These are phyloP conservation scores for Sugiyamaella valdiviana DNA, from an alignment of 805 yeast species.

Conservation along the genomic window DNA sequence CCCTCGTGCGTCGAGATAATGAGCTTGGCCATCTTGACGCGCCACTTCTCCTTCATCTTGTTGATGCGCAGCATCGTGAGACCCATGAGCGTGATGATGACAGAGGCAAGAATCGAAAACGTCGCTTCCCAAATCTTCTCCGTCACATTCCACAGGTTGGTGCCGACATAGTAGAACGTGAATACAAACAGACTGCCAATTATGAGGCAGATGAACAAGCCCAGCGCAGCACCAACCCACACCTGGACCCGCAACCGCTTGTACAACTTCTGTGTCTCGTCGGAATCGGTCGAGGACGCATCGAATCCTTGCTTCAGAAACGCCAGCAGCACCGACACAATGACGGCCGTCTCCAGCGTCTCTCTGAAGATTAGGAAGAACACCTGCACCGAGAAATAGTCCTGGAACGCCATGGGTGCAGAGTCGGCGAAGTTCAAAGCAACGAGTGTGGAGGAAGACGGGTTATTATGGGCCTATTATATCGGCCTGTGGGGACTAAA, in stretches of 20 bases:
- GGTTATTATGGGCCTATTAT: background rate
- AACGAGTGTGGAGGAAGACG: too few species aligned
- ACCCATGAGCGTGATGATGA: constrained; percentile 83
- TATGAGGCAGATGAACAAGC: constrained; percentile 60
- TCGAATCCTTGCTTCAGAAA: constrained; percentile 72
- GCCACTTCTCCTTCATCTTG: constrained; percentile 78
- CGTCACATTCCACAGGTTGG: constrained; percentile 79
- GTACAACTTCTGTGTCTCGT: constrained; percentile 30
- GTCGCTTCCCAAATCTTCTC: constrained; percentile 89
- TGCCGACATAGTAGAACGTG: constrained; percentile 69
- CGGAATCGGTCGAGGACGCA: constrained; percentile 2
- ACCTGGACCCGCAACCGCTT: constrained; percentile 57
- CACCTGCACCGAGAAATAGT: constrained; percentile 58
- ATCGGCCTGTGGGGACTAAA: background rate
- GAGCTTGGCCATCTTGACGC: constrained; percentile 46
- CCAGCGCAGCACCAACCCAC: constrained; percentile 73
- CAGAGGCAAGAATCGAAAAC: constrained; percentile 68
- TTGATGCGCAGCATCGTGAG: constrained; percentile 73
- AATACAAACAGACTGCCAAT: constrained; percentile 68
- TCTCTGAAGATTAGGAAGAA: constrained; percentile 90
- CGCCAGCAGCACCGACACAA: constrained; percentile 79
- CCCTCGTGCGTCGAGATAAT: constrained; percentile 29
- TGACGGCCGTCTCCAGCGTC: constrained; percentile 78
- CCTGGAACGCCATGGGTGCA: constrained; percentile 18
- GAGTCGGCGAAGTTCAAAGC: background rate